A percentile compares a stretch with the other conserved stretches of the same genome.
Evolutionary conservation across 306 rosid species (phyloP).

Genomic region (Geum urbanum): DNA sequence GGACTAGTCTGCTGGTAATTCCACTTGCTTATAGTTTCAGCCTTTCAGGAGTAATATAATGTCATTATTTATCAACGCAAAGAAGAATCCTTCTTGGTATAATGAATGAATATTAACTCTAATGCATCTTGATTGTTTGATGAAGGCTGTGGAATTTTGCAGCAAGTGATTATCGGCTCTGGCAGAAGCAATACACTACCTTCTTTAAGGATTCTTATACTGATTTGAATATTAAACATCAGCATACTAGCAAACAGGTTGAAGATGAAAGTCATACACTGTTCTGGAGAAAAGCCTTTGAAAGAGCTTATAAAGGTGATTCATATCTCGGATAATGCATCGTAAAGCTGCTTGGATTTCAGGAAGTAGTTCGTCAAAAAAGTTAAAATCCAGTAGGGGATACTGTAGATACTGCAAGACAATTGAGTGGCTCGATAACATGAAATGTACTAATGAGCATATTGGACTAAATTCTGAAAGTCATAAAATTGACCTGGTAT

Average conservation of each 20-base stretch:
- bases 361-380: slow-evolving; percentile 47
- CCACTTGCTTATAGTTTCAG: slow-evolving; percentile 12
- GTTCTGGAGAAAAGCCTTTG: slow-evolving; percentile 60
- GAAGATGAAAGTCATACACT: slow-evolving; percentile 24
- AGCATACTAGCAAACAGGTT: slow-evolving; percentile 14
- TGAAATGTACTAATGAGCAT: slow-evolving; percentile 50
- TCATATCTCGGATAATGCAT: neutral
- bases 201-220: slow-evolving; percentile 39
- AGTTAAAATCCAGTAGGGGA: slow-evolving; percentile 55
- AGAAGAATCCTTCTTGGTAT: neutral
- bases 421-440: slow-evolving; percentile 63
- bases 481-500: slow-evolving; percentile 53
- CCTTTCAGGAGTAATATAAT: neutral
- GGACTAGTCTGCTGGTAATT: slow-evolving; percentile 65
- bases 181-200: slow-evolving; percentile 54
- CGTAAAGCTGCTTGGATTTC: slow-evolving; percentile 10
- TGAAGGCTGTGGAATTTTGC: slow-evolving; percentile 84
- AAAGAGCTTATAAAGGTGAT: slow-evolving; percentile 55
- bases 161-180: slow-evolving; percentile 61
- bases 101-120: slow-evolving; percentile 12
- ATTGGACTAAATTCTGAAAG: slow-evolving; percentile 30
- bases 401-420: slow-evolving; percentile 63
- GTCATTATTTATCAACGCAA: neutral
- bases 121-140: slow-evolving; percentile 25
- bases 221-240: slow-evolving; percentile 11